Evolutionary conservation across 2,329 filamentous ascomycete species (phyloP), one percentile per base, ranked within the genome.

Genomic region (Sporothrix luriei): DNA sequence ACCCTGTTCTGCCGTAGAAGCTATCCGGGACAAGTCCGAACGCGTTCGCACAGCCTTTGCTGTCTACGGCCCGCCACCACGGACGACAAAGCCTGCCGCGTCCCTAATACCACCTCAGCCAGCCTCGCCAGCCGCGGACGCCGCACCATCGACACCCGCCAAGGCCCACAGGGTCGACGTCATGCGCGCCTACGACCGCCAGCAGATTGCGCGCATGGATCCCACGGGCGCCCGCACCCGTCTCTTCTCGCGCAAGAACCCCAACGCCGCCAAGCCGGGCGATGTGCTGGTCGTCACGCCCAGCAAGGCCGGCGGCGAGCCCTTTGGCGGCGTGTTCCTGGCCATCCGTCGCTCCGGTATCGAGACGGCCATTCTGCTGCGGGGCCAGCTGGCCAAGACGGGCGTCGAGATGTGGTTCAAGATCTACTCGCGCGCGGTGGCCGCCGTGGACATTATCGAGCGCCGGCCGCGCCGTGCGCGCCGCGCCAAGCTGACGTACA

Each of bases 361-460:
- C 71, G 94, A 98, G 81, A 97, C 93, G 2, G 91, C 91, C 4
- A 90, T 99, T 69, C 82, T 97, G 71, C 84, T 99, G 71, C 87
- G 95, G 69, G 94, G 94, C 75, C 89, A 96, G 78, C 82, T 99
- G 75, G 94, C 92, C 74, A 88, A 91, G 75, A 88, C 96, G 7
- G 92, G 92, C 71, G 92, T 97, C 71, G 95, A 99, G 86, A 95
- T 97, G 92, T 97, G 93, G 90, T 93, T 91, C 81, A 99, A 99
- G 84, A 85, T 98, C 71, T 98, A 95, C 84, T 92, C 88, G 77
- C 94, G 94, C 71, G 91, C 92, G 77, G 90, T 98, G 43, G 88
- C 91, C 78, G 92, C 92, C 73, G 93, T 99, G 76, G 94, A 99
- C 82, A 90, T 99, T 75, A 91, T 98, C 79, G 92, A 97, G 87